Base-by-base conservation (phyloP, 108 stramenopile genomes). In the Pseudonitzschia multiseries region DNA sequence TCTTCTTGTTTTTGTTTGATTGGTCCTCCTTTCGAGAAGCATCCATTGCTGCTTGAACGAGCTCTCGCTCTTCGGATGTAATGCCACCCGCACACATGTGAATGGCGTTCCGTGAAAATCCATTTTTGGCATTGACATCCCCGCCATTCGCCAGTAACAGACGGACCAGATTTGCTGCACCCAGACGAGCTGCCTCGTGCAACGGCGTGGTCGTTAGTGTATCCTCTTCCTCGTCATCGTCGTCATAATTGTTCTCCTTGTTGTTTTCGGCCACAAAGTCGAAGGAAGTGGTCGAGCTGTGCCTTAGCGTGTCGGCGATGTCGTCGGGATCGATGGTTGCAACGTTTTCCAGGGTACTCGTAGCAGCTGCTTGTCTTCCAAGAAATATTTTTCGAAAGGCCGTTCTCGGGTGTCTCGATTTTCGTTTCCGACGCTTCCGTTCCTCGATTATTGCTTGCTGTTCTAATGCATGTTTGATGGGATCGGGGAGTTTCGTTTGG, bases 121-220 rank as follows among this genome's bases (percentile, higher is more conserved):
- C 80, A 73, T 86, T 83, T 26, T 69, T 64, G 26, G 36, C 36
- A 63, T 83, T 79, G 18, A 71, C 69, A 64, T 83, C 74, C 12
- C 65, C 83, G 20, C 61, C 68, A 24, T 69, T 29, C 1, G 52
- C 70, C 28, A 86, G 43, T 28, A 86, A 67, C 3, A 78, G 33
- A 15, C 77, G 40, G 26, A 86, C 69, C 27, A 86, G 56, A 40
- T 63, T 26, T 36, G 56, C 64, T 22, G 32, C 17, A 31, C 82
- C 85, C 42, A 86, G 48, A 15, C 85, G 70, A n/a, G 80, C 82
- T 0, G 82, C 85, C 56, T 86, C 85, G 69, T 86, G 85, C 0
- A 86, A 62, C 15, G 82, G 85, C 1, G 85, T 86, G 28, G 82
- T 86, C 71, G 70, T 69, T 27, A 36, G 17, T 6, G 59, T 0